Base-by-base conservation (phyloP, 352 stramenopile species). In the Achlya hypogyna region DNA sequence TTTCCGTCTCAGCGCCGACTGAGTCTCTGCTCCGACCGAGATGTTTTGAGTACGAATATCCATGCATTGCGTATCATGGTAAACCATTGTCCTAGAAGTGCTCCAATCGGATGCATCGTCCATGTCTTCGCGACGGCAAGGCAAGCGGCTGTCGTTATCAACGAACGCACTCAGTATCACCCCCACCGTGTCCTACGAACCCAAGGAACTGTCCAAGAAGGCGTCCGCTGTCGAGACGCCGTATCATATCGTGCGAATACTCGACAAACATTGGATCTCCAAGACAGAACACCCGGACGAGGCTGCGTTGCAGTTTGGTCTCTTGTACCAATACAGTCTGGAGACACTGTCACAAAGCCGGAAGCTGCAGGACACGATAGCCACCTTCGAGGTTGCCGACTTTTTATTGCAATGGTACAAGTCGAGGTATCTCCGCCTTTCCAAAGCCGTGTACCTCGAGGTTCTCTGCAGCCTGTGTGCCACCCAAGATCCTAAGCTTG, bases 231-330 rank as follows among this genome's bases (percentile, higher is more conserved):
- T 10, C 38, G 38, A 18, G 12, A 45, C 49, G 8, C 49, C 49
- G 10, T 56, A 12, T 56, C 43, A 43, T 35, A 45, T 67, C 18
- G 59, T 67, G 14, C 47, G 47, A 0, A 58, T 67, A 10, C 60
- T 27, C 23, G 60, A 67, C 16, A 67, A 67, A 25, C 51, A 60
- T 10, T 67, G 60, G 60, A 54, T 67, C 28, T 67, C 60, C 16
- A n/a, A 22, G n/a, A 67, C 27, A 9, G 60, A 67, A 34, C 28
- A 58, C 16, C 31, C 60, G 4, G 42, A 58, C 60, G 60, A 58
- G 10, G 60, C 60, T 9, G 60, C 47, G 5, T 12, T 51, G n/a
- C 28, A 22, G 28, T 58, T 32, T n/a, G 6, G 25, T 27, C 12
- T 4, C 1, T n/a, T 56, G 12, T 56, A 56, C 49, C 25, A 56